A percentile compares a stretch with the other conserved stretches of the same genome.
phyloP scores from a whole-genome alignment of 352 stramenopile genomes.

The Phytophthora megakarya region DNA sequence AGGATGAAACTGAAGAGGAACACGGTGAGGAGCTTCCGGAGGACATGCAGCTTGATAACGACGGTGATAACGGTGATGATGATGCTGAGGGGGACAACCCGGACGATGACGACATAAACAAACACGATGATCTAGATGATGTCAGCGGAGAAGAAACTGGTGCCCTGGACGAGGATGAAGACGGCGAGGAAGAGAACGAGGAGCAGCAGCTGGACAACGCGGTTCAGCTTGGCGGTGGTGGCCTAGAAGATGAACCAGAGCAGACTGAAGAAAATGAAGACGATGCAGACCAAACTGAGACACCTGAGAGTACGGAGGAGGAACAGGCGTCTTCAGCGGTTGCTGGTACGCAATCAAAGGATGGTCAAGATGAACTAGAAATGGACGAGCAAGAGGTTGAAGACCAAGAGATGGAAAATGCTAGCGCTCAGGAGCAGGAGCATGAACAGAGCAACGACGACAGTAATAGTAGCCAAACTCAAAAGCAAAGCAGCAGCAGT shows the following conservation, averaged over 20 bases:
- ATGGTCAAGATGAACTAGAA: constrained; percentile 80
- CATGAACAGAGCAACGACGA: constrained; percentile 60
- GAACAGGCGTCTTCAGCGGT: constrained; percentile 64
- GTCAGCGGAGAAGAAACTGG: constrained; percentile 40
- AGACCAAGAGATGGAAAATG: constrained; percentile 53
- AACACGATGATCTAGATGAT: constrained; percentile 59
- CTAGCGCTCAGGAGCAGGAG: constrained; percentile 53
- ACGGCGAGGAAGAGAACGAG: constrained; percentile 69
- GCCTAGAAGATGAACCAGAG: constrained; percentile 78
- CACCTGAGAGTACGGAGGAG: constrained; percentile 44
- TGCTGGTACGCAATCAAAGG: constrained; percentile 81
- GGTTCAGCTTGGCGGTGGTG: constrained; percentile 71
- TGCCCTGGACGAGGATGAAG: constrained; percentile 50
- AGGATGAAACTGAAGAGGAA: constrained; percentile 65
- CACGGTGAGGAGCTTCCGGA: constrained; percentile 80
- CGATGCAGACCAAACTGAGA: constrained; percentile 62
- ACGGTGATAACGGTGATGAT: constrained; percentile 42
- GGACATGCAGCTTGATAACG: constrained; percentile 85
- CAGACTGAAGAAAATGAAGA: constrained; percentile 64
- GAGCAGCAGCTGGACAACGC: constrained; percentile 72
- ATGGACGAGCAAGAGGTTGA: constrained; percentile 52
- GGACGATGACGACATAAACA: constrained; percentile 60
- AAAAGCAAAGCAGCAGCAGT: constrained; percentile 57
- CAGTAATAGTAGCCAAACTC: constrained; percentile 55
- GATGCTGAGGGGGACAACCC: constrained; percentile 46